phyloP scores from a whole-genome alignment of 352 stramenopile genomes.

The Peronospora destructor region DNA sequence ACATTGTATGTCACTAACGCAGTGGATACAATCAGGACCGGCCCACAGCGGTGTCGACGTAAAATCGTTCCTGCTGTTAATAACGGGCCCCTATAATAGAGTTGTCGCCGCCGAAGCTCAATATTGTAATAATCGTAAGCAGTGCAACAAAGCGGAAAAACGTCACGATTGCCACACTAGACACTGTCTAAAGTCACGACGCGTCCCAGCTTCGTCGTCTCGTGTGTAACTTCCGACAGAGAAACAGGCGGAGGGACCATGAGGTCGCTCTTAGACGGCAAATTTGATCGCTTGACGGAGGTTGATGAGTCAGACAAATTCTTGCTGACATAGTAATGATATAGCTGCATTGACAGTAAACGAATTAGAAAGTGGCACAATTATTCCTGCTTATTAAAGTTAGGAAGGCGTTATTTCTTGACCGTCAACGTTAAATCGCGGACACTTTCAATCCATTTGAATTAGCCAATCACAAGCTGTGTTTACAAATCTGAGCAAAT shows the following conservation, averaged over 20 bases:
- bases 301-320: constrained; percentile 63
- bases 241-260: constrained; percentile 69
- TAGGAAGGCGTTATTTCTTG: too few relatives aligned
- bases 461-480: too few relatives aligned
- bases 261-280: constrained; percentile 37
- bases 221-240: constrained; percentile 36
- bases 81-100: constrained; percentile 68
- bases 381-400: too few relatives aligned
- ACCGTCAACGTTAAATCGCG: too few relatives aligned
- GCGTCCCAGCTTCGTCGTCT: constrained; percentile 48
- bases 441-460: too few relatives aligned
- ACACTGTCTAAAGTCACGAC: too few relatives aligned
- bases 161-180: too few relatives aligned
- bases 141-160: constrained; percentile 41
- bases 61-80: constrained; percentile 40
- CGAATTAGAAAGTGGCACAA: too few relatives aligned
- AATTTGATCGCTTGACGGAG: constrained; percentile 34
- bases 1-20: constrained; percentile 10
- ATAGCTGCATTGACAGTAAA: constrained; percentile 75
- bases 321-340: constrained; percentile 60
- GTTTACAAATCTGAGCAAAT: too few relatives aligned
- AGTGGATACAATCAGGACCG: constrained; percentile 10
- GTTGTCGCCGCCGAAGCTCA: constrained; percentile 28
- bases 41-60: constrained; percentile 1
- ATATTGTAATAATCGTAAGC: constrained; percentile 33